Percentiles rank a stretch among this genome's conserved stretches.
phyloP scores from a whole-genome alignment of 306 rosid genomes.

The Casuarina equisetifolia region DNA sequence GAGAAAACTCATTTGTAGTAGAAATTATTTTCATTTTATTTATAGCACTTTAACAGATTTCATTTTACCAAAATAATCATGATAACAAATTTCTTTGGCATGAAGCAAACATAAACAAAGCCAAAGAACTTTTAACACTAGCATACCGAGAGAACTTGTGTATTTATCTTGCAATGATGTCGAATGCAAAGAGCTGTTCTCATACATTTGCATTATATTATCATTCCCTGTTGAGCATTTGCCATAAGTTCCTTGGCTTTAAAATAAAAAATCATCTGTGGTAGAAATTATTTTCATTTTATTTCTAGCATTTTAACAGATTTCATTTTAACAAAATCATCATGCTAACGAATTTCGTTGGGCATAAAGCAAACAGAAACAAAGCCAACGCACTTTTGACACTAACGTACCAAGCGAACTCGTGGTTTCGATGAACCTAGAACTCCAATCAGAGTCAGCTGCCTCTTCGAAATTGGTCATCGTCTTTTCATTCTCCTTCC shows the following conservation, averaged over 20 bases:
- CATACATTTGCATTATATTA: conserved; percentile 26
- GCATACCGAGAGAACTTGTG: too few relatives aligned
- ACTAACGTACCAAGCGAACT: conserved; percentile 48
- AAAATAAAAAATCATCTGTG: conserved; percentile 15
- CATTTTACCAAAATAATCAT: too few relatives aligned
- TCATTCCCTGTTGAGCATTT: conserved; percentile 36
- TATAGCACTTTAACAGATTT: background rate
- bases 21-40: too few relatives aligned
- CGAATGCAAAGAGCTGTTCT: conserved; percentile 33
- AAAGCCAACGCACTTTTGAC: conserved; percentile 17
- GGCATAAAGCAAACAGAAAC: background rate
- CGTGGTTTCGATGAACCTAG: conserved; percentile 27
- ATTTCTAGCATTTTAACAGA: background rate
- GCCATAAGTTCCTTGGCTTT: conserved; percentile 20
- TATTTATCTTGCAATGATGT: conserved; percentile 33
- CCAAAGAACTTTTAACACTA: too few relatives aligned
- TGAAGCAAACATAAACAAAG: too few relatives aligned
- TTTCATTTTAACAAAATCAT: too few relatives aligned
- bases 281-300: background rate
- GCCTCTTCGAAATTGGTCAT: conserved; percentile 19
- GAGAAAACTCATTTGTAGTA: too few relatives aligned
- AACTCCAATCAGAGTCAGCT: conserved; percentile 41
- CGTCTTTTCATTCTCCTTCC: conserved; percentile 34
- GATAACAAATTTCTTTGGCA: too few relatives aligned
- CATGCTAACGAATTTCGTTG: background rate